These are phyloP conservation scores for Epichloe bromicola DNA, from an alignment of 2,329 filamentous ascomycete genomes.

Conservation along the genomic window DNA sequence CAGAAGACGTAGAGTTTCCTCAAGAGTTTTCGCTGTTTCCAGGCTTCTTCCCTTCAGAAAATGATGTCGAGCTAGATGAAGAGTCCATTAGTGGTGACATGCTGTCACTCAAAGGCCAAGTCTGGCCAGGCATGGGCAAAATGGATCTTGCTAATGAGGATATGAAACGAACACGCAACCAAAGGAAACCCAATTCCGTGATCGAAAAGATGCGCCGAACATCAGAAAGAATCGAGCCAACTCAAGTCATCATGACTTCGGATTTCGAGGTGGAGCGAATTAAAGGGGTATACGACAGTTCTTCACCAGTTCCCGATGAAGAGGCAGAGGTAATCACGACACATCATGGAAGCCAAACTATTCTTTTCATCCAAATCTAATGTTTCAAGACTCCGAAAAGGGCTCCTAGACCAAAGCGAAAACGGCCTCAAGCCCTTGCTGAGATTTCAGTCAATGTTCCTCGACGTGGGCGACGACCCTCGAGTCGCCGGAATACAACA, in stretches of 20 bases:
- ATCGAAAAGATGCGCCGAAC: conserved; percentile 51
- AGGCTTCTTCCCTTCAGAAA: conserved; percentile 15
- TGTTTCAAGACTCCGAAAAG: conserved; percentile 18
- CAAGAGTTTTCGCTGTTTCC: conserved; percentile 17
- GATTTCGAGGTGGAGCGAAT: conserved; percentile 36
- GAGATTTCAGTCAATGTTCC: conserved; percentile 24
- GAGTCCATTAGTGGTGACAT: conserved; percentile 15
- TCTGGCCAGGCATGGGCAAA: conserved; percentile 68
- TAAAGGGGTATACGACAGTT: conserved; percentile 47
- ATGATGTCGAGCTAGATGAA: conserved; percentile 19
- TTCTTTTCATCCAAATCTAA: neutral
- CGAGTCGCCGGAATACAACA: conserved; percentile 12
- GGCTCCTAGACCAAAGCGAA: conserved; percentile 17
- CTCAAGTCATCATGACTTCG: conserved; percentile 49
- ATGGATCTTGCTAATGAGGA: conserved; percentile 67
- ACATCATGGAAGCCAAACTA: neutral
- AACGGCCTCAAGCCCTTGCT: conserved; percentile 18
- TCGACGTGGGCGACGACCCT: conserved; percentile 13
- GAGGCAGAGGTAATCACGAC: conserved; percentile 28
- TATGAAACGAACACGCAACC: conserved; percentile 63
- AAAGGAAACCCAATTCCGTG: conserved; percentile 64
- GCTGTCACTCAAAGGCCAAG: conserved; percentile 51
- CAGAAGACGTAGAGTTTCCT: conserved; percentile 15
- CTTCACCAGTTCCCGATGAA: conserved; percentile 31
- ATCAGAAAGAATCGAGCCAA: conserved; percentile 50